Evolutionary conservation across 2,329 filamentous ascomycete genomes (phyloP).

Genomic region (Fusarium pseudoanthophilum): DNA sequence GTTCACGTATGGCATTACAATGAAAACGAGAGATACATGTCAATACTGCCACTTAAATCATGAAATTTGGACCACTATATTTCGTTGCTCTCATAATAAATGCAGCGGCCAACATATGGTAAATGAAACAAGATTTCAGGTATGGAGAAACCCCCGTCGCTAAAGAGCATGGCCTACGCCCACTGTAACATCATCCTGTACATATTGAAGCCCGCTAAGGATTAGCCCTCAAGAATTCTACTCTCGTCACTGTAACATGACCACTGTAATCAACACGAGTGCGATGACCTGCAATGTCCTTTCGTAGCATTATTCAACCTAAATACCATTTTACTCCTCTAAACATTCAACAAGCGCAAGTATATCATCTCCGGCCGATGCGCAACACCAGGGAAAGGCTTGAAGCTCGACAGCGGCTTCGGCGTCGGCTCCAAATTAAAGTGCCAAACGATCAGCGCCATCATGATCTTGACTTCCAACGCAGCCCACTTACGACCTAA

Average conservation of each 20-base stretch:
- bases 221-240: too few species aligned
- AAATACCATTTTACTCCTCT: background rate
- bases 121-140: background rate
- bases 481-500: background rate
- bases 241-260: background rate
- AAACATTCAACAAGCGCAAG: background rate
- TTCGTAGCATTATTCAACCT: rapidly evolving
- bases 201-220: too few species aligned
- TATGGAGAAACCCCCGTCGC: background rate
- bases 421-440: background rate
- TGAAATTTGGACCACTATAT: too few species aligned
- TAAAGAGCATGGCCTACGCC: background rate
- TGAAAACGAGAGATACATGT: too few species aligned
- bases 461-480: background rate
- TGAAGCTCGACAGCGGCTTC: background rate
- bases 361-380: background rate
- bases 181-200: background rate
- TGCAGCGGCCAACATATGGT: background rate
- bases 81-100: too few species aligned
- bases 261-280: background rate
- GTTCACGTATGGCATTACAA: too few species aligned
- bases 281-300: background rate
- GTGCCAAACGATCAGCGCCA: background rate
- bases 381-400: background rate
- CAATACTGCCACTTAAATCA: too few species aligned